Conservation (phyloP, 805 yeast genomes). For the Ogataea ramenticola region DNA sequence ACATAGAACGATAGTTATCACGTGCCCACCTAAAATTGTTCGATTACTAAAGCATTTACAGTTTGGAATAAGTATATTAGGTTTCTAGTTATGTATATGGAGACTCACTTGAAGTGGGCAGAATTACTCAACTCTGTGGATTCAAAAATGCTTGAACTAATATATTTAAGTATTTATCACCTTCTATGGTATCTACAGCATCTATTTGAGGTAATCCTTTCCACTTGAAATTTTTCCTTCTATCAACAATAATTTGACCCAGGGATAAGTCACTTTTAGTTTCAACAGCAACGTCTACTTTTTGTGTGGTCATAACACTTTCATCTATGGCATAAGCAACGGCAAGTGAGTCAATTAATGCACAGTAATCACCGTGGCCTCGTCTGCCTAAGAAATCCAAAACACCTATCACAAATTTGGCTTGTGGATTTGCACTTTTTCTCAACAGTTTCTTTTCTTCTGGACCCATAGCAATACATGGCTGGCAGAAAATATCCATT, state of each 20-base stretch:
- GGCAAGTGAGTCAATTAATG: constrained; percentile 20
- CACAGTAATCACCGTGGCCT: constrained; percentile 20
- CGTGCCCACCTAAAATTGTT: too few species aligned
- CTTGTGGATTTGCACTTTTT: constrained; percentile 8
- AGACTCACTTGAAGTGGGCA: too few species aligned
- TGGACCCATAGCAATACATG: constrained; percentile 16
- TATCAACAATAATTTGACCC: constrained; percentile 20
- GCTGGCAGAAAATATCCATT: constrained; percentile 22
- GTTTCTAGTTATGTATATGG: too few species aligned
- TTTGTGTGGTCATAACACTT: constrained; percentile 14
- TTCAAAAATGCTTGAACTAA: constrained; percentile 5
- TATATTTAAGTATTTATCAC: constrained; percentile 13
- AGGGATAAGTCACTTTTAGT: constrained; percentile 16
- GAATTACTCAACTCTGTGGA: background rate
- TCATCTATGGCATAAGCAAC: constrained; percentile 21
- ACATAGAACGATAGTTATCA: too few species aligned
- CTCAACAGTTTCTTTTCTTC: constrained; percentile 5
- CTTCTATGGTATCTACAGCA: constrained; percentile 17
- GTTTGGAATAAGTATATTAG: too few species aligned
- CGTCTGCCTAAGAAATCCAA: constrained; percentile 13
- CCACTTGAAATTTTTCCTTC: constrained; percentile 22
- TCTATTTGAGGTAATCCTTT: constrained; percentile 12
- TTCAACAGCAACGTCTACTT: constrained; percentile 16
- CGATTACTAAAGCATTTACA: too few species aligned
- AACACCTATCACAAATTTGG: constrained; percentile 18